Evolutionary conservation across 129 eudicot species (phyloP).

Genomic region (Scalesia atractyloides): DNA sequence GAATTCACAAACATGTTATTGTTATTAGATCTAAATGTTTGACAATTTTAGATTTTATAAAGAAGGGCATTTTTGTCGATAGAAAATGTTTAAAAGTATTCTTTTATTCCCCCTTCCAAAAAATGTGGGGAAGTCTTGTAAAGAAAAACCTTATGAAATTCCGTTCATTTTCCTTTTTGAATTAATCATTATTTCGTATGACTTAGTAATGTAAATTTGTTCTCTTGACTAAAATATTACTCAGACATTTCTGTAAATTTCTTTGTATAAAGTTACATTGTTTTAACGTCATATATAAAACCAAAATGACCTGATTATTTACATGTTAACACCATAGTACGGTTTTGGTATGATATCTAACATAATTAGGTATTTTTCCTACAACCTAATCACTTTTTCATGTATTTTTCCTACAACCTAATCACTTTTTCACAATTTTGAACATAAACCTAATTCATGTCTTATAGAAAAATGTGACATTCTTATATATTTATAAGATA

Average conservation of each 20-base stretch:
- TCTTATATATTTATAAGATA: background rate
- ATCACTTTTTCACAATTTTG: slow-evolving; percentile 11
- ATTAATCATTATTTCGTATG: too few species aligned
- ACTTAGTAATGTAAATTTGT: too few species aligned
- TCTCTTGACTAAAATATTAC: too few species aligned
- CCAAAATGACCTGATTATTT: background rate
- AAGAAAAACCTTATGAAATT: too few species aligned
- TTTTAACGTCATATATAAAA: background rate
- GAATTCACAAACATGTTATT: too few species aligned
- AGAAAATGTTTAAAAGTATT: too few species aligned
- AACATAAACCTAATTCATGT: background rate
- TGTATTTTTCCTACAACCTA: slow-evolving; percentile 9
- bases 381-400: slow-evolving; percentile 17
- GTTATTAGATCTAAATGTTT: too few species aligned
- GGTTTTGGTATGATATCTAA: slow-evolving; percentile 27
- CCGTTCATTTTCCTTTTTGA: too few species aligned
- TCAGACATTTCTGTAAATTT: too few species aligned
- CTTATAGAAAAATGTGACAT: background rate
- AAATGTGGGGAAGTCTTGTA: too few species aligned
- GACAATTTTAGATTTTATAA: background rate
- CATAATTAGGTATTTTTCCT: slow-evolving; percentile 22
- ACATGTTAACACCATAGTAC: background rate
- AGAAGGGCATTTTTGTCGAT: background rate
- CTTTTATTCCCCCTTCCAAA: too few species aligned
- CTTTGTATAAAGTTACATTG: background rate